Evolutionary conservation across 805 yeast species (phyloP), one percentile per base, ranked within the genome.

Genomic region (Teunomyces cretensis): DNA sequence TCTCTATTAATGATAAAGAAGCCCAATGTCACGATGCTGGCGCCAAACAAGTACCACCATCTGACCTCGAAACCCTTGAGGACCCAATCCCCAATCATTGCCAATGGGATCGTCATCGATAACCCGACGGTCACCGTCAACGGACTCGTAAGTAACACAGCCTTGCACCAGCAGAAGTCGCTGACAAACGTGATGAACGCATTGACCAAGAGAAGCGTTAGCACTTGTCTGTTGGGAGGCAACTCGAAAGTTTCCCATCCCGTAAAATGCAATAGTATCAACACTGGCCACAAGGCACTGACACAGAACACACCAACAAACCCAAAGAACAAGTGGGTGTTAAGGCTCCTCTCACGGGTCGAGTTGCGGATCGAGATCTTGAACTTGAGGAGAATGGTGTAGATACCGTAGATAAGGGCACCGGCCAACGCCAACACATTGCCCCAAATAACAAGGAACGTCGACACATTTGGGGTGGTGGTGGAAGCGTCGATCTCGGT

Each of bases 151-250:
- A 94, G 70, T 27, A 94, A 75, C 80, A 91, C 94, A 0, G 98
- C 96, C 51, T 88, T 81, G 28, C 96, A 96, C 99, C 99, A 94
- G 57, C 95, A 83, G 55, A 85, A 90, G 62, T 94, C 99, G 32
- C 96, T 85, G 12, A 91, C 65, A 53, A 94, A 84, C 0, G 97
- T 89, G 33, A 89, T 81, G 30, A 80, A 57, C 47, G 91, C 86
- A 62, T 94, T 94, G 39, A 80, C 49, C 0, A 76, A 41, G 6
- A 92, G 67, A 2, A 90, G 70, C 1, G 65, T 46, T 57, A 82
- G 68, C 2, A 85, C 80, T 31, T 72, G 70, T 0, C 67, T 50
- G 1, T 78, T 64, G 0, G 75, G 70, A 1, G 98, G 98, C 36
- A 85, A 56, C 55, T 80, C 90, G 49, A 94, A 84, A 7, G 62